A percentile compares a stretch with the other conserved stretches of the same genome.
Evolutionary conservation across 129 eudicot species (phyloP).

Genomic region (Heracleum sosnowskyi): DNA sequence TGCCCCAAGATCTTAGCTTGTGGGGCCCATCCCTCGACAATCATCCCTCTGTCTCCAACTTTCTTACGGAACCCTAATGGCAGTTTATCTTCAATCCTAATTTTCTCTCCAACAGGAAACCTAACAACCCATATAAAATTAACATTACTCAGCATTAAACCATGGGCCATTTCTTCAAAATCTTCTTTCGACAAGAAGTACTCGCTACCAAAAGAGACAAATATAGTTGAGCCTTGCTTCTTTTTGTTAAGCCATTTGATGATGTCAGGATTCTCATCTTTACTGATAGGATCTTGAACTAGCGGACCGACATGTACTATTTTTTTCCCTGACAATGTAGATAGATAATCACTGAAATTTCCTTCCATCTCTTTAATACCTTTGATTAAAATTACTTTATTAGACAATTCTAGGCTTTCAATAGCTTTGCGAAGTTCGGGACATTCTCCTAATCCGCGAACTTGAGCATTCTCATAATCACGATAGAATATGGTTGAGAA

Average conservation of each 20-base stretch:
- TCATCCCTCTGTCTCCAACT: not conserved
- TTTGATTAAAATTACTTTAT: not conserved
- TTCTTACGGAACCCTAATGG: conserved; percentile 10
- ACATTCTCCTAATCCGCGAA: not conserved
- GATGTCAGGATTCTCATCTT: conserved; percentile 1
- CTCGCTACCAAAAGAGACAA: conserved; percentile 20
- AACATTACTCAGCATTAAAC: conserved; percentile 12
- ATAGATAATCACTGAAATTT: not conserved
- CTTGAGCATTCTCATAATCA: not conserved
- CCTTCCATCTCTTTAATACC: conserved; percentile 9
- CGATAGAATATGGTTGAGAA: not conserved
- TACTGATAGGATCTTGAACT: not conserved
- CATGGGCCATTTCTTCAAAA: conserved; percentile 16
- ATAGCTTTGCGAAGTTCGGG: not conserved
- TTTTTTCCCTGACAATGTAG: not conserved
- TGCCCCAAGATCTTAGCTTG: conserved; percentile 13
- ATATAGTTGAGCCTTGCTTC: not conserved
- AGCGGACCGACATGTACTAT: conserved; percentile 14
- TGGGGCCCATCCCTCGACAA: conserved; percentile 19
- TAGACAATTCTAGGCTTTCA: no score
- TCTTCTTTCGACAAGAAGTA: conserved; percentile 8
- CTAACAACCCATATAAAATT: conserved; percentile 12
- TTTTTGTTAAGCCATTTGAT: conserved; percentile 3
- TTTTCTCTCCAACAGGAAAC: conserved; percentile 10
- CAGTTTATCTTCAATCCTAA: not conserved